A percentile compares a stretch with the other conserved stretches of the same genome.
Evolutionary conservation across 441 rosid species (phyloP).

Genomic region (Macaranga tanarius): DNA sequence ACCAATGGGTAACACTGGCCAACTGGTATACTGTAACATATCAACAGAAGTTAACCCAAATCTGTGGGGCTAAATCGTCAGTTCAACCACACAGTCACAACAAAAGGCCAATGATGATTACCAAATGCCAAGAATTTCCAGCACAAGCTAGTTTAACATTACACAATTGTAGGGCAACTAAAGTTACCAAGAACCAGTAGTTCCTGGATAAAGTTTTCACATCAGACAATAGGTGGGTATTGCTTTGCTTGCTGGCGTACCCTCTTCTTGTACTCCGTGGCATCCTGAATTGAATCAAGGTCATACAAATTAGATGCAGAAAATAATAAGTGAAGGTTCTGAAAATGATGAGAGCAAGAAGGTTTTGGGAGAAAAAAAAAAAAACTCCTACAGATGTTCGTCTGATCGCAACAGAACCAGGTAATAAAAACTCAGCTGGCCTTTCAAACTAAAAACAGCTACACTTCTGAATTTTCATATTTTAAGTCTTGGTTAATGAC

Average conservation of each 20-base stretch:
- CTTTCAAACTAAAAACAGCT: neutral
- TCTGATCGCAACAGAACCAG: neutral
- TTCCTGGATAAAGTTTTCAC: constrained; percentile 1
- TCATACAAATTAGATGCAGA: neutral
- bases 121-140: constrained; percentile 27
- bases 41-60: constrained; percentile 19
- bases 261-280: constrained; percentile 78
- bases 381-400: neutral
- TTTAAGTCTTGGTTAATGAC: neutral
- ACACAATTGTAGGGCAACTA: constrained; percentile 26
- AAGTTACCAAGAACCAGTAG: constrained; percentile 25
- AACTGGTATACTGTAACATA: constrained; percentile 20
- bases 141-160: constrained; percentile 30
- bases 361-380: neutral
- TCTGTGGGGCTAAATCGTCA: constrained; percentile 2
- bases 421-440: neutral
- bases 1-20: constrained; percentile 11
- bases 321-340: neutral
- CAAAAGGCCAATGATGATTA: constrained; percentile 20
- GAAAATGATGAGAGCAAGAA: neutral
- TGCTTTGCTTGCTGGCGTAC: constrained; percentile 88
- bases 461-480: neutral
- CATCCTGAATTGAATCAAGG: constrained; percentile 50
- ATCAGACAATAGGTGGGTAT: constrained; percentile 69
- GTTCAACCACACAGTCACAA: constrained; percentile 27